Conservation (phyloP, 805 yeast genomes). For the Yamadazyma ubonensis region DNA sequence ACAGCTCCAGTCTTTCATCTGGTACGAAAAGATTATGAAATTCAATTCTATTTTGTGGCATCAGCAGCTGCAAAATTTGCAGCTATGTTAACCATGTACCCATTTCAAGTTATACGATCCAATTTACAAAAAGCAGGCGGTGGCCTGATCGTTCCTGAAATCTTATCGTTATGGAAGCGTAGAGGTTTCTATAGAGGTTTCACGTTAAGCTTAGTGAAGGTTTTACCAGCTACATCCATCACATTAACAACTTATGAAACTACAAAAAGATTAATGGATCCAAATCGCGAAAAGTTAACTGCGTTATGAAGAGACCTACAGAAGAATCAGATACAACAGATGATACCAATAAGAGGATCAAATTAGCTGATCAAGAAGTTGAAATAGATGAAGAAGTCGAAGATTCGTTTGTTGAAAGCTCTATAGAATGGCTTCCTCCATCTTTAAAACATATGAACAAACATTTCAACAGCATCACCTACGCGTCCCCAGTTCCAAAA, state of each 20-base stretch:
- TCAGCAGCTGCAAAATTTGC: slow-evolving; percentile 69
- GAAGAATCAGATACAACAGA: slow-evolving; percentile 3
- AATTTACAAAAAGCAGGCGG: slow-evolving; percentile 55
- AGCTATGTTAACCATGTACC: slow-evolving; percentile 71
- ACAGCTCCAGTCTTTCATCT: slow-evolving; percentile 8
- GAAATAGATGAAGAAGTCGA: not conserved
- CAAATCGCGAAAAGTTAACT: not conserved
- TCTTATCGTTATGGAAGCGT: slow-evolving; percentile 36
- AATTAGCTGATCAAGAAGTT: not conserved
- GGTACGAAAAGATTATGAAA: slow-evolving; percentile 17
- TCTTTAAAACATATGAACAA: slow-evolving; percentile 29
- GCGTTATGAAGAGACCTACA: slow-evolving; percentile 2
- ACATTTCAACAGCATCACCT: slow-evolving; percentile 46
- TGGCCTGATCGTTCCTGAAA: slow-evolving; percentile 30
- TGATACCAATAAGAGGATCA: not conserved
- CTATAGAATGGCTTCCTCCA: slow-evolving; percentile 32
- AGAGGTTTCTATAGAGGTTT: slow-evolving; percentile 84
- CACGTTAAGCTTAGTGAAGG: slow-evolving; percentile 72
- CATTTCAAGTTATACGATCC: slow-evolving; percentile 78
- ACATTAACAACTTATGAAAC: slow-evolving; percentile 86
- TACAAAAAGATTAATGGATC: slow-evolving; percentile 23
- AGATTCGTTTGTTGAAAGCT: too few species aligned
- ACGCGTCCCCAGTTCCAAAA: slow-evolving; percentile 50
- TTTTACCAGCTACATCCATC: slow-evolving; percentile 89
- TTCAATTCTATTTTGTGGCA: slow-evolving; percentile 57